phyloP scores from a whole-genome alignment of 2,329 filamentous ascomycete genomes.

The Alternaria gansuensis region DNA sequence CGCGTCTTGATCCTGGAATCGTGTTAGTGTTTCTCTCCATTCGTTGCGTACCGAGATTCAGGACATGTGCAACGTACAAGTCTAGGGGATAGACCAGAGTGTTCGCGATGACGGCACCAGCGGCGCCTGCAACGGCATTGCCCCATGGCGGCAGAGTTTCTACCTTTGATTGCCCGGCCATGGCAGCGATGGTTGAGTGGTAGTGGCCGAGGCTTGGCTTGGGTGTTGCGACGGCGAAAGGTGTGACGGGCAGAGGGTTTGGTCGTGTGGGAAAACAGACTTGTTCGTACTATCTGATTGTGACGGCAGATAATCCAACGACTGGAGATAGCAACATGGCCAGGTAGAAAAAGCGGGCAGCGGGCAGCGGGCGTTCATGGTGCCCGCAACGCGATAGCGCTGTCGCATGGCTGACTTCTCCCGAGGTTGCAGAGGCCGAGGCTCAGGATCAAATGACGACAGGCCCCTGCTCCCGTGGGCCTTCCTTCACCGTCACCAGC shows the following conservation, averaged over 20 bases:
- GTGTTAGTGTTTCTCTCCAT: conserved; percentile 17
- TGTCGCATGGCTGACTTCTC: conserved; percentile 43
- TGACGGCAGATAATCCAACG: conserved; percentile 10
- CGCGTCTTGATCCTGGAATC: conserved; percentile 87
- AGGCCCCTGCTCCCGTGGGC: conserved; percentile 1
- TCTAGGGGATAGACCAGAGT: conserved; percentile 95
- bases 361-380: conserved; percentile 30
- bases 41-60: neutral
- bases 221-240: conserved; percentile 23
- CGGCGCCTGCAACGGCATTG: conserved; percentile 87
- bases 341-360: conserved; percentile 27
- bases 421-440: conserved; percentile 49
- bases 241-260: conserved; percentile 30
- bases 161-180: conserved; percentile 70
- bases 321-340: conserved; percentile 19
- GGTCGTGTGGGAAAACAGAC: conserved; percentile 15
- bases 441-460: conserved; percentile 36
- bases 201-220: conserved; percentile 1
- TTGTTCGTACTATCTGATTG: conserved; percentile 37
- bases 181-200: conserved; percentile 35
- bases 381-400: conserved; percentile 36
- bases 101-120: conserved; percentile 93
- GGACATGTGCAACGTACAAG: conserved; percentile 70
- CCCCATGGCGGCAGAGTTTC: conserved; percentile 87
- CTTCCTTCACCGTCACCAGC: conserved; percentile 6